These are phyloP conservation scores for Boletus subcaerulescens DNA, from an alignment of 768 basidiomycete genomes.

Conservation along the genomic window DNA sequence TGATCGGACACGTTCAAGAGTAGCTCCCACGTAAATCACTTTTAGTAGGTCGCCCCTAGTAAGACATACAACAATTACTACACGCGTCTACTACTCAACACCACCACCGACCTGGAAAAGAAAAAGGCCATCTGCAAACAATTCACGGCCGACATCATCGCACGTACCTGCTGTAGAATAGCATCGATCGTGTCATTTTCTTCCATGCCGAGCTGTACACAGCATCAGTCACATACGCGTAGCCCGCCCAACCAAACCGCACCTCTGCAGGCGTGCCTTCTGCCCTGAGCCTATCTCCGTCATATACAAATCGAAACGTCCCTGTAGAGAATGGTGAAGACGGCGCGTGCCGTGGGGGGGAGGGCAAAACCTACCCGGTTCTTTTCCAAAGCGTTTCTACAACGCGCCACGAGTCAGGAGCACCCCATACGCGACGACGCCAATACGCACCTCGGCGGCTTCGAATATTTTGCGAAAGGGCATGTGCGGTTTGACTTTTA, in stretches of 20 bases:
- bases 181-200: constrained; percentile 65
- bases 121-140: neutral
- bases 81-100: neutral
- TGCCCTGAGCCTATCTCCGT: constrained; percentile 46
- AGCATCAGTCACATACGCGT: neutral
- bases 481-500: constrained; percentile 65
- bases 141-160: neutral
- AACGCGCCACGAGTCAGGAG: neutral
- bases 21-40: constrained; percentile 1
- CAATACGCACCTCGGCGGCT: constrained; percentile 55
- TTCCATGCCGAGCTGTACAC: constrained; percentile 50
- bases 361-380: constrained; percentile 40
- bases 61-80: neutral
- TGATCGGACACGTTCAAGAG: neutral
- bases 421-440: too few relatives aligned
- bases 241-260: constrained; percentile 16
- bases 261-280: constrained; percentile 57
- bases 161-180: constrained; percentile 50
- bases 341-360: neutral
- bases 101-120: constrained; percentile 22
- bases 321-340: constrained; percentile 34
- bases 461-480: constrained; percentile 66
- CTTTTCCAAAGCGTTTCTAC: constrained; percentile 59
- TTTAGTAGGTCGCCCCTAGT: neutral
- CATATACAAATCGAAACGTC: constrained; percentile 60